Evolutionary conservation across 2,329 filamentous ascomycete species (phyloP).

Genomic region (Pseudogymnoascus sp.): DNA sequence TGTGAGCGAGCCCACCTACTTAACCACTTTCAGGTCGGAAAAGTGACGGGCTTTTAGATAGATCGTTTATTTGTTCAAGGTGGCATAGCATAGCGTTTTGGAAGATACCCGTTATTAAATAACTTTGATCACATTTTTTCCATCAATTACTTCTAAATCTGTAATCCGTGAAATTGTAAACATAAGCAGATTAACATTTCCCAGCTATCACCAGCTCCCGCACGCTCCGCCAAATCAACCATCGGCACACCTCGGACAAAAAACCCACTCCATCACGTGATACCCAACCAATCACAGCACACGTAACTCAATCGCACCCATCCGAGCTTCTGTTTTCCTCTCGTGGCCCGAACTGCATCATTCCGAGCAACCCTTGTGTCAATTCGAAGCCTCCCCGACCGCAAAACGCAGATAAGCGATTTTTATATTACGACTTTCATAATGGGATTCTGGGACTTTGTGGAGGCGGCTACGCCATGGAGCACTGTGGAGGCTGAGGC

Average conservation of each 20-base stretch:
- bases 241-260: constrained; percentile 2
- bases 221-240: neutral
- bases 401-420: neutral
- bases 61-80: neutral
- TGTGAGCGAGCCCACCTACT: neutral
- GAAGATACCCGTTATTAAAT: neutral
- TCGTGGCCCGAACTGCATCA: neutral
- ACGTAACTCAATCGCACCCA: neutral
- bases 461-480: constrained; percentile 60
- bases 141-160: neutral
- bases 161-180: too few species aligned
- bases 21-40: neutral
- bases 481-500: constrained; percentile 57
- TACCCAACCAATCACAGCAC: neutral
- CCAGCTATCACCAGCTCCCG: neutral
- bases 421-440: constrained; percentile 11
- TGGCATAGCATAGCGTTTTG: neutral
- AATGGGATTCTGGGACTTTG: constrained; percentile 60
- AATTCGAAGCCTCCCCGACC: neutral
- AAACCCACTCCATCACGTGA: neutral
- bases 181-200: neutral
- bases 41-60: neutral
- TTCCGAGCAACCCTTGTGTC: neutral
- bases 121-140: neutral
- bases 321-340: constrained; percentile 4